A percentile compares a stretch with the other conserved stretches of the same genome.
Conservation (phyloP, 208 protist species). For the Trypanosoma melophagium region DNA sequence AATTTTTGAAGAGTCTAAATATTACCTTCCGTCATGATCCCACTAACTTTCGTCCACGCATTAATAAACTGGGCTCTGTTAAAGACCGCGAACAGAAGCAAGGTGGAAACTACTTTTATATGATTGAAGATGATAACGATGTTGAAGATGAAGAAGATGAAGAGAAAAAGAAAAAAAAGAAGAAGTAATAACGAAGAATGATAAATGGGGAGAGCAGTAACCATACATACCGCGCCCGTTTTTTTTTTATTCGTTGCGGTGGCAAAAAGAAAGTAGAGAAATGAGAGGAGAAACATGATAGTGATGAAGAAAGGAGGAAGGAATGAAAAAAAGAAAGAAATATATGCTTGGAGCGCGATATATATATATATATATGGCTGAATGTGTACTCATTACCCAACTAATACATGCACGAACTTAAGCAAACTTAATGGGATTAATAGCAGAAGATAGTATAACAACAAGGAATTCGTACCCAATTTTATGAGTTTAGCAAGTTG, state of each 20-base stretch:
- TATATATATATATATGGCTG: background rate
- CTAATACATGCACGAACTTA: background rate
- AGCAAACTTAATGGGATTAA: slow-evolving; percentile 2
- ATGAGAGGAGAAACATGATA: background rate
- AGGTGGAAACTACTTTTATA: slow-evolving; percentile 98
- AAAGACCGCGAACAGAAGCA: slow-evolving; percentile 99
- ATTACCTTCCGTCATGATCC: slow-evolving; percentile 99
- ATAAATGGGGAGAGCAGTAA: slow-evolving; percentile 20
- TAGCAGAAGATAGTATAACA: background rate
- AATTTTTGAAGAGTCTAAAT: slow-evolving; percentile 97
- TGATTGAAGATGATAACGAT: slow-evolving; percentile 56
- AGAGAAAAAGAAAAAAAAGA: slow-evolving; percentile 24
- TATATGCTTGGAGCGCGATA: background rate
- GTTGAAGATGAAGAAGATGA: slow-evolving; percentile 37
- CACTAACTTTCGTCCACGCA: slow-evolving; percentile 98
- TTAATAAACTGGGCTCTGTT: slow-evolving; percentile 99
- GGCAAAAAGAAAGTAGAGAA: slow-evolving; percentile 10
- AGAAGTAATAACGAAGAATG: slow-evolving; percentile 29
- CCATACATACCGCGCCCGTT: background rate
- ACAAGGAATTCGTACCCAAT: slow-evolving; percentile 2
- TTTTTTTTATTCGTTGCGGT: background rate
- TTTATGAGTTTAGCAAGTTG: background rate
- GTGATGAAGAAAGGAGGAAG: background rate
- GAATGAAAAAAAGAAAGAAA: slow-evolving; percentile 10
- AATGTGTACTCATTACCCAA: background rate